A percentile compares a stretch with the other conserved stretches of the same genome.
Evolutionary conservation across 2,329 filamentous ascomycete genomes (phyloP).

Genomic region (Trichoderma oligosporum): DNA sequence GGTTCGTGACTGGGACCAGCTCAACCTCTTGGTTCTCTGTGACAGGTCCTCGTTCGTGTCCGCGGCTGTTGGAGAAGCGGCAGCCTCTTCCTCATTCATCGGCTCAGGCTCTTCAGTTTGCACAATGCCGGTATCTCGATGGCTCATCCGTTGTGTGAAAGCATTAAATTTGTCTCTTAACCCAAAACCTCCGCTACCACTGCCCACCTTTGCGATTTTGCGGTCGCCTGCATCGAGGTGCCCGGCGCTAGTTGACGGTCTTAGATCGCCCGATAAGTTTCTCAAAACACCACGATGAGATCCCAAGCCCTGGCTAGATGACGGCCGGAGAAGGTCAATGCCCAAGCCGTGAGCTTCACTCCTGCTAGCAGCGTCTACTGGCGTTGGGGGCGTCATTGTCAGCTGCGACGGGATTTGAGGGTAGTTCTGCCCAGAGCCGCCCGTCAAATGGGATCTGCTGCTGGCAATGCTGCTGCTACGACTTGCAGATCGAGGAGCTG

Average conservation of each 20-base stretch:
- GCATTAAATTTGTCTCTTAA: constrained; percentile 37
- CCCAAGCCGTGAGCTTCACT: constrained; percentile 27
- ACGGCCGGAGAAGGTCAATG: constrained; percentile 32
- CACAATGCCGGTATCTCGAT: constrained; percentile 23
- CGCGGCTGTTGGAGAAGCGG: neutral
- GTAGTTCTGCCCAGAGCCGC: constrained; percentile 28
- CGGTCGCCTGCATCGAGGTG: constrained; percentile 26
- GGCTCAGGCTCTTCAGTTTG: constrained; percentile 7
- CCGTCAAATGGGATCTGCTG: constrained; percentile 40
- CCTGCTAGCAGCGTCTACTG: constrained; percentile 29
- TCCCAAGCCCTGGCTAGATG: constrained; percentile 31
- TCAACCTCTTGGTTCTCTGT: constrained; percentile 6
- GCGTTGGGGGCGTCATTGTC: constrained; percentile 48
- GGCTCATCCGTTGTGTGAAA: constrained; percentile 31
- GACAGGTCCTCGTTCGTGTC: neutral
- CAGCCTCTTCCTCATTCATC: constrained; percentile 7
- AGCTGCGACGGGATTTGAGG: constrained; percentile 39
- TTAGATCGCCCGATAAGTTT: constrained; percentile 23
- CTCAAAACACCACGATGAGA: constrained; percentile 22
- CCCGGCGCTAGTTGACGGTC: constrained; percentile 35
- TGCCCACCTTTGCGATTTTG: constrained; percentile 28
- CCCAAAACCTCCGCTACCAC: constrained; percentile 32
- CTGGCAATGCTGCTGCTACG: constrained; percentile 53
- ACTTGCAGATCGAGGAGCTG: constrained; percentile 44
- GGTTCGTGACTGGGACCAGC: constrained; percentile 16